Conservation (phyloP, 768 basidiomycete species). For the Pleurotus pulmonarius region DNA sequence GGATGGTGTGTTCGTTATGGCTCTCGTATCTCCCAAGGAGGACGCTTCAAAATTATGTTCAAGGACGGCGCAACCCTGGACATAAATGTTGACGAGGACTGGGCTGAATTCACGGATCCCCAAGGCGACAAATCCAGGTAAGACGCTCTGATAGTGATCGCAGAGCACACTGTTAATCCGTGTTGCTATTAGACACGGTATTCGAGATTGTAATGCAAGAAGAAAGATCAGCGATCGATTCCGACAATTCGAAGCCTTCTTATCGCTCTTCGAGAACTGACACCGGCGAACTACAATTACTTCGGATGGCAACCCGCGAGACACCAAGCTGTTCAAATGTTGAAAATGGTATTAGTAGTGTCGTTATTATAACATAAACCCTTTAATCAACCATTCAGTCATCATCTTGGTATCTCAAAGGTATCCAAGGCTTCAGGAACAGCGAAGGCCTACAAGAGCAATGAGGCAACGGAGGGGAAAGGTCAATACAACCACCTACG, state of each 20-base stretch:
- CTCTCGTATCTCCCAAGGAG: slow-evolving; percentile 35
- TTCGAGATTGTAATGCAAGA: slow-evolving; percentile 28
- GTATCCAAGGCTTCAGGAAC: slow-evolving; percentile 4
- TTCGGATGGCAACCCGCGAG: too few species aligned
- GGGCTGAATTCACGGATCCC: slow-evolving; percentile 28
- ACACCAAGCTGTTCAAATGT: too few species aligned
- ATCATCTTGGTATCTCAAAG: slow-evolving; percentile 3
- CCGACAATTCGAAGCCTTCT: slow-evolving; percentile 37
- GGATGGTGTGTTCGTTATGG: slow-evolving; percentile 41
- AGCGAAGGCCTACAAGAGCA: not conserved
- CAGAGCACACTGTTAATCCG: not conserved
- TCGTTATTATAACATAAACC: too few species aligned
- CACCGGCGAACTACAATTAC: slow-evolving; percentile 9
- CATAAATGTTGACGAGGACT: slow-evolving; percentile 40
- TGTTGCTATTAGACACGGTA: slow-evolving; percentile 23
- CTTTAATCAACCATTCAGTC: not conserved
- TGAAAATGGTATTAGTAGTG: too few species aligned
- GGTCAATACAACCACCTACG: not conserved
- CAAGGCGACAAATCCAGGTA: slow-evolving; percentile 26
- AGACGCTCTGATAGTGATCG: slow-evolving; percentile 4
- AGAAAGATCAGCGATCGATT: slow-evolving; percentile 34
- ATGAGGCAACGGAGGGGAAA: not conserved
- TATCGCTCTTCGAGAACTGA: slow-evolving; percentile 33
- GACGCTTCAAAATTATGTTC: slow-evolving; percentile 41
- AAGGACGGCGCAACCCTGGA: slow-evolving; percentile 35